These are phyloP conservation scores for Podospora bellae-mahoneyi DNA, from an alignment of 495 filamentous ascomycete genomes.

Conservation along the genomic window DNA sequence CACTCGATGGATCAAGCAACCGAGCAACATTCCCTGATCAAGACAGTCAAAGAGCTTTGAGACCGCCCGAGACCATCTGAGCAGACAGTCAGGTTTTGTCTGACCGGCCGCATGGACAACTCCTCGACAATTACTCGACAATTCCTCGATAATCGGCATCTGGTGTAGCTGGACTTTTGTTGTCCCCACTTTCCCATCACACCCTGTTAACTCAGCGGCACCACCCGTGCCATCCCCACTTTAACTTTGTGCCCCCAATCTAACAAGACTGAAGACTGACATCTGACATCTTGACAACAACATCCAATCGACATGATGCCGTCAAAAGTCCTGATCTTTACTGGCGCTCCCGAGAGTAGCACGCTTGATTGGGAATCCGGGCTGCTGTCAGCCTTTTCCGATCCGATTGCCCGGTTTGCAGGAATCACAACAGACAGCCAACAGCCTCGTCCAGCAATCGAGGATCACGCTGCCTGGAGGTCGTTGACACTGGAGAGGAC, in stretches of 20 bases:
- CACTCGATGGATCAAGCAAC: not conserved
- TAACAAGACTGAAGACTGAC: not conserved
- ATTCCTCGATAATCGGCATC: too few species aligned
- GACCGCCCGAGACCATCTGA: too few species aligned
- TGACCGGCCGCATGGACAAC: too few species aligned
- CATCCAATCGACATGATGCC: conserved; percentile 36
- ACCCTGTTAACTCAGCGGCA: too few species aligned
- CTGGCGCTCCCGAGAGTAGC: conserved; percentile 57
- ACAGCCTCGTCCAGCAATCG: conserved; percentile 18
- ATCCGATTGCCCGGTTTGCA: conserved; percentile 49
- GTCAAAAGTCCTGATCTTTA: conserved; percentile 52
- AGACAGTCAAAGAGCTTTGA: too few species aligned
- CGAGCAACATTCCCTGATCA: not conserved
- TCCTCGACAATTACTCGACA: too few species aligned
- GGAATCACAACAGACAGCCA: conserved; percentile 15
- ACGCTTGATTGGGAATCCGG: conserved; percentile 55
- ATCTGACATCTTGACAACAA: not conserved
- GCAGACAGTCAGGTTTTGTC: too few species aligned
- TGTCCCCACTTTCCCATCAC: too few species aligned
- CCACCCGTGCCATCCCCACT: too few species aligned
- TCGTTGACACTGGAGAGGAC: conserved; percentile 41
- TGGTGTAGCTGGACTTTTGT: too few species aligned
- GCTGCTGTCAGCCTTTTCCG: conserved; percentile 47
- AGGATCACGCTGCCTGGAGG: conserved; percentile 43
- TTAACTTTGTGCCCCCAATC: not conserved